These are phyloP conservation scores for Musa itinerans DNA, from an alignment of 176 grass and related monocot genomes.

Conservation along the genomic window DNA sequence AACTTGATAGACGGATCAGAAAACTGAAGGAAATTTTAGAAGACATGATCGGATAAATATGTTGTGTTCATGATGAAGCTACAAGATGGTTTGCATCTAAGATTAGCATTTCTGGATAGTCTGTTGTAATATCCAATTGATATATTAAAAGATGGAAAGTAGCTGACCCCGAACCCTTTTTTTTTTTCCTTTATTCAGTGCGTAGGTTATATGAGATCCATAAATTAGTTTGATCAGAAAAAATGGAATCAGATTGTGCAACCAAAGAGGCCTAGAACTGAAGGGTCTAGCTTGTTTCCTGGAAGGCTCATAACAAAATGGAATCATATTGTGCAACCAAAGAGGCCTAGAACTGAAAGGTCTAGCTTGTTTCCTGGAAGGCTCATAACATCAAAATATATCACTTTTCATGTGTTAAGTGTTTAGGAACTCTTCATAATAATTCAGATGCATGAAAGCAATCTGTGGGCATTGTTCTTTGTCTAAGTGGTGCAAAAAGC, in stretches of 20 bases:
- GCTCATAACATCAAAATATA: too few relatives aligned
- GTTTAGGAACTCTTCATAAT: not conserved
- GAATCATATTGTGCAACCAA: not conserved
- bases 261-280: not conserved
- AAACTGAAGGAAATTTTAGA: not conserved
- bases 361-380: not conserved
- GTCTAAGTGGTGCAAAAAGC: too few relatives aligned
- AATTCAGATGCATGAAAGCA: not conserved
- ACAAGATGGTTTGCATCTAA: too few relatives aligned
- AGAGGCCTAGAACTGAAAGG: not conserved
- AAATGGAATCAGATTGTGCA: not conserved
- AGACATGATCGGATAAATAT: not conserved
- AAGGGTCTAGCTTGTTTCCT: not conserved
- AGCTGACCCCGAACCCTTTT: not conserved
- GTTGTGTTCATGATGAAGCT: not conserved
- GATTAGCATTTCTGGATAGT: too few relatives aligned
- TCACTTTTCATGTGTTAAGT: not conserved
- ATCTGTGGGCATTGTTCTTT: too few relatives aligned
- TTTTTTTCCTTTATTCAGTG: not conserved
- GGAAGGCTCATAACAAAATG: not conserved
- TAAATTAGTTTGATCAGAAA: not conserved
- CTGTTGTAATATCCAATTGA: too few relatives aligned
- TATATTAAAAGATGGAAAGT: conserved; percentile 1
- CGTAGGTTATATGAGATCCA: not conserved
- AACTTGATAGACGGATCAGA: not conserved